Evolutionary conservation across 306 rosid species (phyloP).

Genomic region (Citrullus amarus): DNA sequence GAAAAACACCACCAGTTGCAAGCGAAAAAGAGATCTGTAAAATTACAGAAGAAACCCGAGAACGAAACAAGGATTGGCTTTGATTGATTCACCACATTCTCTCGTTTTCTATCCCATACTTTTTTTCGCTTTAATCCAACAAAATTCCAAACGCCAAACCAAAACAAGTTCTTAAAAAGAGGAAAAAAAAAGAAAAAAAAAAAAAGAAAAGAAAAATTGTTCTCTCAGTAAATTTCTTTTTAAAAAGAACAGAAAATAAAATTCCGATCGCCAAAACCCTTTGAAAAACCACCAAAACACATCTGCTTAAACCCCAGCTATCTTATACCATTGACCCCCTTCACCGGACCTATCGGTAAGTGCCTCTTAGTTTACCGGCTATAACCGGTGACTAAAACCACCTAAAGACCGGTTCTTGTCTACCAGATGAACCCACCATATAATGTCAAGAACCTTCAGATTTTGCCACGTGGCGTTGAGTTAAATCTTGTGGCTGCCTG

Average conservation of each 20-base stretch:
- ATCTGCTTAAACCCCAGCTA: constrained; percentile 55
- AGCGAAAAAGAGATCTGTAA: constrained; percentile 37
- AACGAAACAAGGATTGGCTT: constrained; percentile 7
- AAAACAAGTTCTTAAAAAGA: neutral
- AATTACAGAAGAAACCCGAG: constrained; percentile 18
- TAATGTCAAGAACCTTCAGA: constrained; percentile 8
- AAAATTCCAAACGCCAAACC: neutral
- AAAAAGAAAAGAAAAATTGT: neutral
- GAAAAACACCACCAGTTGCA: constrained; percentile 7
- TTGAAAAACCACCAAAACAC: constrained; percentile 33
- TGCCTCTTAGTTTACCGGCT: constrained; percentile 24
- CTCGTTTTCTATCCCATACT: constrained; percentile 24
- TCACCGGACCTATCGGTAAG: constrained; percentile 48
- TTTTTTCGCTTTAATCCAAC: constrained; percentile 7
- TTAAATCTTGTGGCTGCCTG: constrained; percentile 36
- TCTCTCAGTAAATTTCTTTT: neutral
- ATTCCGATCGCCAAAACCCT: constrained; percentile 64
- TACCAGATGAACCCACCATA: constrained; percentile 27
- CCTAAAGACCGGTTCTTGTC: constrained; percentile 68
- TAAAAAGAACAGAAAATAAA: neutral
- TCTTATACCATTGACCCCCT: constrained; percentile 56
- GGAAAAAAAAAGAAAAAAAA: too few relatives aligned
- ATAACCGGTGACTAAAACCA: constrained; percentile 36
- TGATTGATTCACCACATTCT: constrained; percentile 13
- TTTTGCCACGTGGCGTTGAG: constrained; percentile 20